phyloP scores from a whole-genome alignment of 2,329 filamentous ascomycete species.

The Curvularia sp. region DNA sequence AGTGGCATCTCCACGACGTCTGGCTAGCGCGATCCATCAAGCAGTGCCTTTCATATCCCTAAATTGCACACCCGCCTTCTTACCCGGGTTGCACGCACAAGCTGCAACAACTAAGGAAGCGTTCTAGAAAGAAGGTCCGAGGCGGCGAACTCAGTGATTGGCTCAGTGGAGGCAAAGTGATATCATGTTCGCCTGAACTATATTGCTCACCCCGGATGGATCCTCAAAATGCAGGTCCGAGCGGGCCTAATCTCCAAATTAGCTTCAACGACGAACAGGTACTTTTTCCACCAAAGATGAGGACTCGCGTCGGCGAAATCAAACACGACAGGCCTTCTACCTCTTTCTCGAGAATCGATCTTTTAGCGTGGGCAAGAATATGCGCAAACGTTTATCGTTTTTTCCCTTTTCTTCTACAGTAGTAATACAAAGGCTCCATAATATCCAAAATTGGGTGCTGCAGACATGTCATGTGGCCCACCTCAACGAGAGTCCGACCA shows the following conservation, averaged over 20 bases:
- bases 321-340: neutral
- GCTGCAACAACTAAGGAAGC: conserved; percentile 2
- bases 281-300: conserved; percentile 15
- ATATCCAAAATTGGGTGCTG: neutral
- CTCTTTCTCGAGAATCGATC: neutral
- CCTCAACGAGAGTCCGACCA: neutral
- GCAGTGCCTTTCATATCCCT: conserved; percentile 9
- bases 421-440: conserved; percentile 13
- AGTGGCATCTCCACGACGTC: conserved; percentile 6
- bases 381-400: neutral
- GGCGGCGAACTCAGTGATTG: conserved; percentile 9
- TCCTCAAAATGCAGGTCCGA: conserved; percentile 40
- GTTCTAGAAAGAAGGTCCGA: conserved; percentile 15
- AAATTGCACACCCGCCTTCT: conserved; percentile 12
- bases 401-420: neutral
- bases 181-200: conserved; percentile 12
- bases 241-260: conserved; percentile 40
- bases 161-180: neutral
- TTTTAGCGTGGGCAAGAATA: neutral
- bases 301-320: neutral
- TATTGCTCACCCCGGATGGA: conserved; percentile 27
- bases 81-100: conserved; percentile 17
- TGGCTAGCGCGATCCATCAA: conserved; percentile 12
- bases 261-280: conserved; percentile 16
- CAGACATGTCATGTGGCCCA: neutral